Evolutionary conservation across 148 eudicot genomes (phyloP).

Genomic region (Camellia japonica): DNA sequence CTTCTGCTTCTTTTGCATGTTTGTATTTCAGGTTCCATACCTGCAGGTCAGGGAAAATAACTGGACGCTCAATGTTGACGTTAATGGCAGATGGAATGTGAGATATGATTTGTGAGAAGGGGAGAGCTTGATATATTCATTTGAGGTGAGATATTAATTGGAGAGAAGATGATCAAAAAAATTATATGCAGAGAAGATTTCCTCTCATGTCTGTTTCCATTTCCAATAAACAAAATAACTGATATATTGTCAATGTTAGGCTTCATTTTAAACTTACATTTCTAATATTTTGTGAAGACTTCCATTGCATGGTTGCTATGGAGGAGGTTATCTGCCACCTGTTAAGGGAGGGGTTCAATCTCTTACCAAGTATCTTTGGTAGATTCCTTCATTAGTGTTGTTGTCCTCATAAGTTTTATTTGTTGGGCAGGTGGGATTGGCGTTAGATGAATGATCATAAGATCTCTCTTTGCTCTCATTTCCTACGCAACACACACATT

Average conservation of each 20-base stretch:
- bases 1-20: background rate
- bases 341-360: background rate
- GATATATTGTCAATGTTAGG: background rate
- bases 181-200: background rate
- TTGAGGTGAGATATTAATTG: conserved; percentile 2
- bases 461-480: no score
- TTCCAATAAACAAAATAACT: background rate
- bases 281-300: background rate
- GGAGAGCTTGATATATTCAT: background rate
- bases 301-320: background rate
- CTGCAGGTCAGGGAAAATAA: conserved; percentile 66
- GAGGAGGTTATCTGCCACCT: background rate
- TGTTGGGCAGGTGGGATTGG: background rate
- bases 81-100: conserved; percentile 54
- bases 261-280: no score
- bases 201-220: background rate
- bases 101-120: conserved; percentile 49
- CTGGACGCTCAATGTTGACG: conserved; percentile 57
- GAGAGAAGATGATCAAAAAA: background rate
- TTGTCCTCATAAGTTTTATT: background rate
- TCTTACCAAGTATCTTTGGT: background rate
- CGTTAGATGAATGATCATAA: background rate
- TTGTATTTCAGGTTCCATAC: conserved; percentile 49
- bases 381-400: background rate
- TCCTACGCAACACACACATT: no score